Evolutionary conservation across 805 yeast species (phyloP), one percentile per base, ranked within the genome.

Genomic region (Kodamaea restingae): DNA sequence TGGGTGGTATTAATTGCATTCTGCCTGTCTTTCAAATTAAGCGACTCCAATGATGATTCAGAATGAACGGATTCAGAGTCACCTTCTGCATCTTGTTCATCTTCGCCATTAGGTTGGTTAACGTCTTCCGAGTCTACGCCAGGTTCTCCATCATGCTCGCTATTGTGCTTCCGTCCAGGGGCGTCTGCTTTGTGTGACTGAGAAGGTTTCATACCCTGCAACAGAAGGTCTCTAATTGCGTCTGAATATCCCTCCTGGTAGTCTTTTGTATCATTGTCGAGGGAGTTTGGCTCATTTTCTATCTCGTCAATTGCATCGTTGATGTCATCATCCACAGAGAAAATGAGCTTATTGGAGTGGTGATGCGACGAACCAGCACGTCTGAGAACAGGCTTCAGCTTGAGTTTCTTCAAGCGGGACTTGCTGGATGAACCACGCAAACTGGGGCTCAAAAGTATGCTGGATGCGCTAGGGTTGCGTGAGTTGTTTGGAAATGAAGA

Each of bases 1-100:
- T 93, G 98, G 4, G 97, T 88, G 38, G 85, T 81, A 56, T 93
- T 93, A 56, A 93, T 93, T 14, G 98, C 98, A 50, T 86, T 90
- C 61, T 93, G 98, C 48, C 97, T 80, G 50, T 90, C 96, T 44
- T 93, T 73, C 39, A 91, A 71, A 4, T 96, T 93, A 56, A 85
- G 82, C 4, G 95, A 84, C 59, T 91, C 97, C 18, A 77, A 56
- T 1, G 71, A 59, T 1, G 60, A 44, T 1, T 59, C 38, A 2
- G 70, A 58, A 18, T 46, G 35, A 2, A 55, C 40, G 0, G 67
- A 63, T 2, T 40, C 55, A 2, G 43, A 41, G 27, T 65, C 43
- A 17, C 18, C 38, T 3, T 37, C 41, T n/a, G 26, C 39, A 6
- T 28, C 35, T 7, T 35, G 40, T 10, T 20, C 47, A 1, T 32